Conservation (phyloP, 2,329 filamentous ascomycete genomes). For the Cercospora citrullina region DNA sequence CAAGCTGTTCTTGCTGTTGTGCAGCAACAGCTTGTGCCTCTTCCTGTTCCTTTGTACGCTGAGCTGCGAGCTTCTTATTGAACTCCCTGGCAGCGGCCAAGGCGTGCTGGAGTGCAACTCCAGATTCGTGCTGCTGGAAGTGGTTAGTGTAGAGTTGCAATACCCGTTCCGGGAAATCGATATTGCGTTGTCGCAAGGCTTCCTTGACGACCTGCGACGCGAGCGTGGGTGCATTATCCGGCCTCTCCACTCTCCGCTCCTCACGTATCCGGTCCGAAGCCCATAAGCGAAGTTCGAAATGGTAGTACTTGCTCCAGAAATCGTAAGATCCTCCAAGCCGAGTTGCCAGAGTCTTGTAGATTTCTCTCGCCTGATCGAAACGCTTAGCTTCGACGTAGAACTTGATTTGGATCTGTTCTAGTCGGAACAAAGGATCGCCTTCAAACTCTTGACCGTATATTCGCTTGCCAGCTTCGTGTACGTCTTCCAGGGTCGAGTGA, state of each 20-base stretch:
- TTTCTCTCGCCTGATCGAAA: conserved; percentile 70
- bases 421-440: conserved; percentile 83
- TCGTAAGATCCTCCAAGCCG: conserved; percentile 76
- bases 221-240: conserved; percentile 63
- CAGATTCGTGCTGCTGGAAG: conserved; percentile 87
- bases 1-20: conserved; percentile 31
- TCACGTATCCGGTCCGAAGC: conserved; percentile 57
- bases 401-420: conserved; percentile 90
- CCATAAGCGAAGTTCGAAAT: conserved; percentile 83
- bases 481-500: conserved; percentile 79
- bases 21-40: conserved; percentile 60
- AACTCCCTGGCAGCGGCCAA: conserved; percentile 72
- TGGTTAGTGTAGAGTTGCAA: conserved; percentile 73
- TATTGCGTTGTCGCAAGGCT: conserved; percentile 60
- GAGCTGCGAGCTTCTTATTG: conserved; percentile 62
- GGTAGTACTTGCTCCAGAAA: conserved; percentile 91
- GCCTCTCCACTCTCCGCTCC: conserved; percentile 50
- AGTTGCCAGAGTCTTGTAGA: conserved; percentile 70
- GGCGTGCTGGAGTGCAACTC: conserved; percentile 70
- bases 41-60: conserved; percentile 65
- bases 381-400: conserved; percentile 83
- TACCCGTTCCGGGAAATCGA: conserved; percentile 77
- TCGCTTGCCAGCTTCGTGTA: conserved; percentile 73
- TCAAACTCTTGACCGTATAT: conserved; percentile 74
- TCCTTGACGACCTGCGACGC: conserved; percentile 76